Evolutionary conservation across 352 stramenopile genomes (phyloP).

Genomic region (Globisporangium recalcitrans): DNA sequence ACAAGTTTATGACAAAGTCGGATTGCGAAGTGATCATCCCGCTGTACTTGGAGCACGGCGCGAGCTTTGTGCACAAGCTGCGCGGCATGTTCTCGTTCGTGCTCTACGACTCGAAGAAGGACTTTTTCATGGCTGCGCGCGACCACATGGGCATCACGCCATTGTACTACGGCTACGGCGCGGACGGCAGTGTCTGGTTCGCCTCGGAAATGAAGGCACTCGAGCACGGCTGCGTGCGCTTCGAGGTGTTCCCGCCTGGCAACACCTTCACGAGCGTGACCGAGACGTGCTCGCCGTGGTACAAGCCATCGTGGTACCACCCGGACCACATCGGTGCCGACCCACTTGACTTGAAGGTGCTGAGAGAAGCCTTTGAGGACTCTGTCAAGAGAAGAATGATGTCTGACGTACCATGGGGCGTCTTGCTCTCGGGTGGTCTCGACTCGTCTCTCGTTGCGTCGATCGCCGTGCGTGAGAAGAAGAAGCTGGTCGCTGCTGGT

Average conservation of each 20-base stretch:
- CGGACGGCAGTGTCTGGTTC: conserved; percentile 96
- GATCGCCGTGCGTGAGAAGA: conserved; percentile 92
- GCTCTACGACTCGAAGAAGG: conserved; percentile 92
- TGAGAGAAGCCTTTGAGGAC: conserved; percentile 92
- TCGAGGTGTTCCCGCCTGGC: conserved; percentile 89
- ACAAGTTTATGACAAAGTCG: conserved; percentile 93
- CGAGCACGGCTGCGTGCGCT: conserved; percentile 77
- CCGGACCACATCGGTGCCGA: conserved; percentile 52
- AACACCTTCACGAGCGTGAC: conserved; percentile 83
- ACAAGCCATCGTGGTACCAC: conserved; percentile 92
- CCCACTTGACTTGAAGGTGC: conserved; percentile 58
- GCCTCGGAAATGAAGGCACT: conserved; percentile 98
- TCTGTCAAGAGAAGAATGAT: conserved; percentile 97
- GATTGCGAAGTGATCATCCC: conserved; percentile 98
- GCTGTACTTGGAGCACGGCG: conserved; percentile 91
- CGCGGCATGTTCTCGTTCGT: conserved; percentile 99
- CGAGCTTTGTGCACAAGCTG: conserved; percentile 88
- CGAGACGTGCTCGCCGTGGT: conserved; percentile 92
- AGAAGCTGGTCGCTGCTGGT: conserved; percentile 75
- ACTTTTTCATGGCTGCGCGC: conserved; percentile 92
- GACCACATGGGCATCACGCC: conserved; percentile 99
- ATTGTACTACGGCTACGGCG: conserved; percentile 97
- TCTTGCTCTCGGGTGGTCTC: conserved; percentile 96
- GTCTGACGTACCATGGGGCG: conserved; percentile 98
- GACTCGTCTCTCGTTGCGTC: conserved; percentile 98